phyloP scores from a whole-genome alignment of 768 basidiomycete genomes.

The Suillus spraguei region DNA sequence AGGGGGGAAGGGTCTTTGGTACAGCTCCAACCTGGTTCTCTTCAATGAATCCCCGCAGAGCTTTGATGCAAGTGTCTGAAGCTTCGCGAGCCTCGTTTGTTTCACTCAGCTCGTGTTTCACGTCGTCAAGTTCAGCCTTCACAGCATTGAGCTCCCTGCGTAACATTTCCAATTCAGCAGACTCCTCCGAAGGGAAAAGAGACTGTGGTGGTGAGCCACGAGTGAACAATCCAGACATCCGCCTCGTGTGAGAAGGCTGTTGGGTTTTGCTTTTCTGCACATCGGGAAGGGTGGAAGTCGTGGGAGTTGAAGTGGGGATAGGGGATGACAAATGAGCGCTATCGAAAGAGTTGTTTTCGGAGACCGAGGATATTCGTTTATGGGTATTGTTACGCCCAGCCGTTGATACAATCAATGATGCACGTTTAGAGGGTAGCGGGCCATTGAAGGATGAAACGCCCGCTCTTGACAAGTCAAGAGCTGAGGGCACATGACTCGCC shows the following conservation, averaged over 20 bases:
- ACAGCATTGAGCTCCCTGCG: slow-evolving; percentile 59
- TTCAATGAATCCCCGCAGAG: slow-evolving; percentile 80
- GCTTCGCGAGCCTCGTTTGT: slow-evolving; percentile 85
- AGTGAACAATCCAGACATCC: slow-evolving; percentile 57
- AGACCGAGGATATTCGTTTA: slow-evolving; percentile 74
- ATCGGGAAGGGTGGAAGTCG: slow-evolving; percentile 36
- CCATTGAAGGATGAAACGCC: slow-evolving; percentile 39
- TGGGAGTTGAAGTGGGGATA: slow-evolving; percentile 34
- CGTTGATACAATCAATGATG: slow-evolving; percentile 68
- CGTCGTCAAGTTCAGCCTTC: slow-evolving; percentile 62
- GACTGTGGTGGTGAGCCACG: slow-evolving; percentile 48
- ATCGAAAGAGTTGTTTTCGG: slow-evolving; percentile 53
- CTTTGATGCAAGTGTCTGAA: slow-evolving; percentile 81
- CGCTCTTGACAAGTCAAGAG: slow-evolving; percentile 60
- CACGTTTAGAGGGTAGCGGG: slow-evolving; percentile 64
- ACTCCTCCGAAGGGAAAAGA: slow-evolving; percentile 32
- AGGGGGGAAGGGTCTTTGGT: slow-evolving; percentile 20
- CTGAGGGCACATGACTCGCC: slow-evolving; percentile 51
- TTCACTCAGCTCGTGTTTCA: slow-evolving; percentile 71
- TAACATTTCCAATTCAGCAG: slow-evolving; percentile 55
- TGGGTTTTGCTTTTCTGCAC: slow-evolving; percentile 22
- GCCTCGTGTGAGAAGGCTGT: slow-evolving; percentile 34
- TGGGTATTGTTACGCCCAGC: slow-evolving; percentile 52
- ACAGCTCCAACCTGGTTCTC: slow-evolving; percentile 65
- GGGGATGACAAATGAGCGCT: slow-evolving; percentile 33